Conservation (phyloP, 306 rosid species). For the Luffa aegyptiaca region DNA sequence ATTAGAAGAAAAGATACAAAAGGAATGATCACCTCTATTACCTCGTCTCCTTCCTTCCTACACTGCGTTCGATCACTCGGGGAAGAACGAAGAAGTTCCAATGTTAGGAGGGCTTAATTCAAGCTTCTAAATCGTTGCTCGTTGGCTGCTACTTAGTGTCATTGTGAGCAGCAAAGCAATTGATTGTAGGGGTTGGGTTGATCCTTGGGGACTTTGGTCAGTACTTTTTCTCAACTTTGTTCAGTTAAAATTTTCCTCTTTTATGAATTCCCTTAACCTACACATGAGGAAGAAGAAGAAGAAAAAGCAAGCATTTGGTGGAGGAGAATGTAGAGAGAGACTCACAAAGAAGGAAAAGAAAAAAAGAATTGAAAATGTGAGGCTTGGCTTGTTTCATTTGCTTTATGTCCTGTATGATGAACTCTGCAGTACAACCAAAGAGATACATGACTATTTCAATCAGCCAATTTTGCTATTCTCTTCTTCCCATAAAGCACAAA, state of each 20-base stretch:
- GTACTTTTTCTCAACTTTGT: not conserved
- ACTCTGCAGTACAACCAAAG: not conserved
- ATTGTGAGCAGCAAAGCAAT: not conserved
- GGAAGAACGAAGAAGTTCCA: not conserved
- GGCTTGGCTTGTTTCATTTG: not conserved
- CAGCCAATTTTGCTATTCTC: not conserved
- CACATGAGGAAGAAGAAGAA: slow-evolving; percentile 4
- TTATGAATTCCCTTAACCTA: not conserved
- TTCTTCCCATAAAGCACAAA: not conserved
- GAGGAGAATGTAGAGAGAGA: slow-evolving; percentile 7
- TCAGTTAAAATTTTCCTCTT: not conserved
- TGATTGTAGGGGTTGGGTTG: not conserved
- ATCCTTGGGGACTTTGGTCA: not conserved
- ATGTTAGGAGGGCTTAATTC: not conserved
- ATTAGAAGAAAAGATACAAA: not conserved
- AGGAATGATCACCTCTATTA: not conserved
- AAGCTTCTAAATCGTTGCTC: not conserved
- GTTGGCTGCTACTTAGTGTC: not conserved
- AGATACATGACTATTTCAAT: not conserved
- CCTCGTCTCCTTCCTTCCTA: not conserved
- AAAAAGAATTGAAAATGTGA: not conserved
- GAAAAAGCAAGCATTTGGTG: not conserved
- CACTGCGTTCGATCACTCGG: not conserved
- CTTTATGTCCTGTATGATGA: not conserved
- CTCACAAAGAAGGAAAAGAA: not conserved